These are phyloP conservation scores for Penicillium sp. DNA, from an alignment of 2,329 filamentous ascomycete genomes.

Conservation along the genomic window DNA sequence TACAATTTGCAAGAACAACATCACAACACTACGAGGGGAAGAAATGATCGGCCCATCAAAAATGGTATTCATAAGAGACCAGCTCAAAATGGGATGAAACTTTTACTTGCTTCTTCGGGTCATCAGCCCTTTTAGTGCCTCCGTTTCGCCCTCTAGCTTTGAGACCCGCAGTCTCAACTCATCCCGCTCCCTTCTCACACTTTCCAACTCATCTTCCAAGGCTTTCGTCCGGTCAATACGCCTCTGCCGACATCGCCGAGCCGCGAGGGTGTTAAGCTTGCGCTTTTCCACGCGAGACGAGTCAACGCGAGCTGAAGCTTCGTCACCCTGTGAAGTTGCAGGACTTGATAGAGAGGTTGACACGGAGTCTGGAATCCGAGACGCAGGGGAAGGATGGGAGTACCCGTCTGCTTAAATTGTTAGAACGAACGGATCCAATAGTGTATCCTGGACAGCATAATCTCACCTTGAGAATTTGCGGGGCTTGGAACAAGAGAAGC, in stretches of 20 bases:
- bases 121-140: constrained; percentile 35
- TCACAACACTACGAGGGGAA: neutral
- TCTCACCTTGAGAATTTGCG: constrained; percentile 25
- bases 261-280: constrained; percentile 41
- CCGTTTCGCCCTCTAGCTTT: constrained; percentile 42
- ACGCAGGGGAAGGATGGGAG: constrained; percentile 25
- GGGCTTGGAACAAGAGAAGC: constrained; percentile 17
- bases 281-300: constrained; percentile 37
- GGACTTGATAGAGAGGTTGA: constrained; percentile 24
- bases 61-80: constrained; percentile 13
- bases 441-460: neutral
- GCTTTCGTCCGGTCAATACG: constrained; percentile 38
- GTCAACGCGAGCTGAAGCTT: constrained; percentile 17
- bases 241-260: constrained; percentile 41
- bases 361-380: constrained; percentile 19
- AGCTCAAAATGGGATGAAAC: constrained; percentile 13
- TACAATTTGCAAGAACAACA: neutral
- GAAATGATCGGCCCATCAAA: neutral
- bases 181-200: constrained; percentile 38
- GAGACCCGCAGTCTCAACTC: constrained; percentile 40
- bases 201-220: constrained; percentile 39
- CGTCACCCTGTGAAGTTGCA: constrained; percentile 22
- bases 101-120: constrained; percentile 23
- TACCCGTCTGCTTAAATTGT: constrained; percentile 17
- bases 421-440: constrained; percentile 1